Base-by-base conservation (phyloP, 2,329 filamentous ascomycete genomes). In the Colletotrichum camelliae region DNA sequence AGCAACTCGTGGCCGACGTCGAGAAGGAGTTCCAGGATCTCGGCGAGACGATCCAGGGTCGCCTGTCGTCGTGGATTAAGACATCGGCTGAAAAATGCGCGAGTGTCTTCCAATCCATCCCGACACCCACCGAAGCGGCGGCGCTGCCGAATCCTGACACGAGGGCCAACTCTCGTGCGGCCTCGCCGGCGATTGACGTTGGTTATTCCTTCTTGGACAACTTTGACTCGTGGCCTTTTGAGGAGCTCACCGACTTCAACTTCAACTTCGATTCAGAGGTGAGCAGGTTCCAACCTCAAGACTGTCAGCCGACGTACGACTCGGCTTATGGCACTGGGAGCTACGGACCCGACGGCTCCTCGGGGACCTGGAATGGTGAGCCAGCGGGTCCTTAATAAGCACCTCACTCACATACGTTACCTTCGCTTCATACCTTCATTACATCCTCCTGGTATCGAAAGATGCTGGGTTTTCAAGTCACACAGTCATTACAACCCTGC, bases 11-110 rank as follows among this genome's bases (percentile, higher is more conserved):
- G 5, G 10, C 18, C 18, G 31, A 39, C n/a, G 21, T 64, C 21
- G 60, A 64, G 7, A 5, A 77, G 8, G 79, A 81, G n/a, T 80
- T 87, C 4, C 79, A 81, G 29, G 75, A 77, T 18, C 74, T 83
- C 27, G 24, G 18, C 0, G 9, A 13, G 8, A 6, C 43, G 9
- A 39, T 70, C 13, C 12, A 66, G 2, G 12, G 48, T n/a, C 70
- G 55, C 6, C 29, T 74, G 35, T 12, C 12, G 12, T 48, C 24
- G 5, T 70, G 58, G 67, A 74, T 74, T 37, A n/a, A 31, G 27
- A 35, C 6, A 8, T 52, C 58, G 7, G 48, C 72, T 16, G 67
- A 58, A 13, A 52, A 33, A 5, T 74, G 72, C 8, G 52, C 18
- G 4, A 57, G 55, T 10, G 66, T 74, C 5, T 70, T 74, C 21